Conservation (phyloP, 306 rosid species). For the Rubus parviflorus region DNA sequence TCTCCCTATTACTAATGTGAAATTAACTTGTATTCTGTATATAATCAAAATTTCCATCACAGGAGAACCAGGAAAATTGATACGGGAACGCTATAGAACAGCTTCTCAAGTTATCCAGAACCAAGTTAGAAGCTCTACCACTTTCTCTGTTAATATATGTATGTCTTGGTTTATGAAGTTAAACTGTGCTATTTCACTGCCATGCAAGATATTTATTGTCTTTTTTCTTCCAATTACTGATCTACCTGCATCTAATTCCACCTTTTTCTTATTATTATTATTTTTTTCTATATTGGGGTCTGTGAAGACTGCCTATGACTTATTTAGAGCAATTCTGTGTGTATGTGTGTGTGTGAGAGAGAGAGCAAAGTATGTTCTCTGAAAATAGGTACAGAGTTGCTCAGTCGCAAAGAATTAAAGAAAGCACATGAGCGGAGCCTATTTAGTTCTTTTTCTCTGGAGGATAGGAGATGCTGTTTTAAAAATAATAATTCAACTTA, state of each 20-base stretch:
- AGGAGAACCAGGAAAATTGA: conserved; percentile 96
- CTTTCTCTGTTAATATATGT: conserved; percentile 60
- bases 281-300: neutral
- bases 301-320: neutral
- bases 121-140: conserved; percentile 89
- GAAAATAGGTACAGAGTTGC: neutral
- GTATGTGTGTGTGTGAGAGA: neutral
- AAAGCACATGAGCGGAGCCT: neutral
- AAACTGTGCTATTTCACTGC: conserved; percentile 22
- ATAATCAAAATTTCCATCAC: conserved; percentile 6
- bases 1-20: neutral
- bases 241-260: conserved; percentile 4
- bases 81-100: conserved; percentile 91
- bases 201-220: conserved; percentile 14
- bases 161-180: conserved; percentile 59
- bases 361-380: neutral
- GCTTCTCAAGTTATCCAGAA: conserved; percentile 98
- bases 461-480: neutral
- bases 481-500: neutral
- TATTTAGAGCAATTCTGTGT: neutral
- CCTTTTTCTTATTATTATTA: conserved; percentile 4
- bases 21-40: neutral
- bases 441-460: neutral
- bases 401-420: neutral
- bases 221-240: neutral